Conservation (phyloP, 257 asterid species). For the Parsonsia alboflavescens region DNA sequence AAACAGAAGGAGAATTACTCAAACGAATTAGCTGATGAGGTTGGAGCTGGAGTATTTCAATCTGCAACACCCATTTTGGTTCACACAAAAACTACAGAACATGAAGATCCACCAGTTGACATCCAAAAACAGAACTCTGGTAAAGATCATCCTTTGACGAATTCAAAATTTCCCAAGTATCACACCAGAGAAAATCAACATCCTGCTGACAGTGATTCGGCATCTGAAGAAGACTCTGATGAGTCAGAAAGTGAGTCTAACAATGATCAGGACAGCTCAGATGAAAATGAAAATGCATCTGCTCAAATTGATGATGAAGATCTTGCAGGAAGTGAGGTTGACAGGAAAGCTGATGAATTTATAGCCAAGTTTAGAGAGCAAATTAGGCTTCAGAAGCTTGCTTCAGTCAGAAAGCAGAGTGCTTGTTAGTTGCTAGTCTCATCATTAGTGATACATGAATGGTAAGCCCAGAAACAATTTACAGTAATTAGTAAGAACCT, state of each 20-base stretch:
- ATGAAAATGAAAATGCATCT: constrained; percentile 29
- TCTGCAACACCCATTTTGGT: constrained; percentile 23
- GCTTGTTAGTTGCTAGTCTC: constrained; percentile 15
- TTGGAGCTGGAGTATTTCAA: constrained; percentile 20
- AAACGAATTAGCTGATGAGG: constrained; percentile 21
- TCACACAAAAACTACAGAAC: constrained; percentile 21
- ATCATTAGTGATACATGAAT: constrained; percentile 3
- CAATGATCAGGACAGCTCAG: constrained; percentile 21
- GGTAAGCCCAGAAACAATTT: constrained; percentile 10
- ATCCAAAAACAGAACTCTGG: constrained; percentile 21
- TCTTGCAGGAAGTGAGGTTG: constrained; percentile 79
- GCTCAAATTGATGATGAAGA: constrained; percentile 36
- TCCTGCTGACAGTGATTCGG: constrained; percentile 20
- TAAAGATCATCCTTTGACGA: constrained; percentile 27
- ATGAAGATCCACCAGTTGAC: constrained; percentile 21
- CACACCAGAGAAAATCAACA: constrained; percentile 29
- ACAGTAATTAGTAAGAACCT: constrained; percentile 12
- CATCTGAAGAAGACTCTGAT: constrained; percentile 22
- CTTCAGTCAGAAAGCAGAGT: constrained; percentile 30
- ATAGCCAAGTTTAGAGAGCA: constrained; percentile 93
- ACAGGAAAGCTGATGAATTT: constrained; percentile 88
- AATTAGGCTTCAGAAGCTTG: constrained; percentile 72
- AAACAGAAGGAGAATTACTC: constrained; percentile 25
- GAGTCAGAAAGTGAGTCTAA: constrained; percentile 25
- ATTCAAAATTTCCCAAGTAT: constrained; percentile 35